Percentiles rank a stretch among this genome's conserved stretches.
Conservation (phyloP, 352 stramenopile genomes). For the Chrysophaeum taylorii region DNA sequence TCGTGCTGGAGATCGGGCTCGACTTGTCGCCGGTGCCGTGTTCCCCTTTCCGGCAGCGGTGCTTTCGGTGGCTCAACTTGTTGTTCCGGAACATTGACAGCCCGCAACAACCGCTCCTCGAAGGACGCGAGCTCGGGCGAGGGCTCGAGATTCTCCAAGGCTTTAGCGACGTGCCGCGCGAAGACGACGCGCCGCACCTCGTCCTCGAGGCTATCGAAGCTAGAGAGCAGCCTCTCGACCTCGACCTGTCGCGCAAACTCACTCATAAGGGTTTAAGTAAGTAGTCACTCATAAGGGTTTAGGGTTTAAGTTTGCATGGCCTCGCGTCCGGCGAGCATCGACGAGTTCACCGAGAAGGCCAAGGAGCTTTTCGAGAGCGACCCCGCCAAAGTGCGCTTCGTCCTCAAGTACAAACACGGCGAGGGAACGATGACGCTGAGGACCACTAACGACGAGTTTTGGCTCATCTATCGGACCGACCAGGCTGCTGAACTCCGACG, state of each 20-base stretch:
- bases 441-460: constrained; percentile 9
- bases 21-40: neutral
- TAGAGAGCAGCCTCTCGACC: neutral
- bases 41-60: neutral
- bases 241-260: too few relatives aligned
- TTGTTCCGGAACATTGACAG: neutral
- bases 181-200: neutral
- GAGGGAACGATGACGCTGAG: neutral
- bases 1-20: neutral
- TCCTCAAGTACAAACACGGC: constrained; percentile 11
- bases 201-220: neutral
- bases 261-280: too few relatives aligned
- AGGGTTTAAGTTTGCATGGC: too few relatives aligned
- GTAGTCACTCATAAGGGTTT: too few relatives aligned
- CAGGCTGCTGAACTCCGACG: constrained; percentile 4
- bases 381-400: neutral
- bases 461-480: constrained; percentile 1
- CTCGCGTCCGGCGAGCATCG: neutral
- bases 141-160: neutral
- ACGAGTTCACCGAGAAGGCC: neutral
- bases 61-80: neutral
- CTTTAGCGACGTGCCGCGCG: neutral
- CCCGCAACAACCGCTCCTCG: neutral
- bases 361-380: constrained; percentile 7
- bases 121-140: neutral